Conservation (phyloP, 2,329 filamentous ascomycete species). For the Saccharata proteae region DNA sequence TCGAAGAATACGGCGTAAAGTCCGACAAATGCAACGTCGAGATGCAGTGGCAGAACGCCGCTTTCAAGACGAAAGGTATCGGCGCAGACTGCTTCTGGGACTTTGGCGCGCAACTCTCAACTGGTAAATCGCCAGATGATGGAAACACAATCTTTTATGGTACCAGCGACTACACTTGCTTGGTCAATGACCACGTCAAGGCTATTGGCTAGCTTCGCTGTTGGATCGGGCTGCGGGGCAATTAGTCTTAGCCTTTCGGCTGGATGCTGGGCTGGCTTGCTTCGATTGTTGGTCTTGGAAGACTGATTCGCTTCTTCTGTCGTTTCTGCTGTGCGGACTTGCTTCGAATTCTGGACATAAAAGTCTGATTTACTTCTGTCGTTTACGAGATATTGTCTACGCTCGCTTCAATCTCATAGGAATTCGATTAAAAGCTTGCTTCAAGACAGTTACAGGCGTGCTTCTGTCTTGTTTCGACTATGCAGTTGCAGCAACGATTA, state of each 20-base stretch:
- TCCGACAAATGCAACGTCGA: conserved; percentile 18
- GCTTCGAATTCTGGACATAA: too few relatives aligned
- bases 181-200: conserved; percentile 18
- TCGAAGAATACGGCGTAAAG: conserved; percentile 28
- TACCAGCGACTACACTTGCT: conserved; percentile 18
- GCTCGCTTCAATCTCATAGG: too few relatives aligned
- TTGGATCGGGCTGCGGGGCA: not conserved
- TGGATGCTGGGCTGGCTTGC: too few relatives aligned
- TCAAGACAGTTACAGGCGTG: too few relatives aligned
- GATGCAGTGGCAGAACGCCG: conserved; percentile 19
- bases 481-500: too few relatives aligned
- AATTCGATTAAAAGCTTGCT: too few relatives aligned
- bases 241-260: not conserved
- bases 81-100: conserved; percentile 24
- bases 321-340: too few relatives aligned
- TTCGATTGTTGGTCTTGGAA: too few relatives aligned
- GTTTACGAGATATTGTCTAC: too few relatives aligned
- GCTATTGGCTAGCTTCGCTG: conserved; percentile 17
- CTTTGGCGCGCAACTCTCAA: conserved; percentile 16
- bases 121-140: conserved; percentile 18
- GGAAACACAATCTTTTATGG: conserved; percentile 21
- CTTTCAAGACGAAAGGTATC: conserved; percentile 16
- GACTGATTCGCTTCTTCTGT: too few relatives aligned
- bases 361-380: too few relatives aligned
- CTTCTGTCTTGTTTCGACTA: too few relatives aligned